phyloP scores from a whole-genome alignment of 495 filamentous ascomycete species.

The Trichocladium uniseriatum region DNA sequence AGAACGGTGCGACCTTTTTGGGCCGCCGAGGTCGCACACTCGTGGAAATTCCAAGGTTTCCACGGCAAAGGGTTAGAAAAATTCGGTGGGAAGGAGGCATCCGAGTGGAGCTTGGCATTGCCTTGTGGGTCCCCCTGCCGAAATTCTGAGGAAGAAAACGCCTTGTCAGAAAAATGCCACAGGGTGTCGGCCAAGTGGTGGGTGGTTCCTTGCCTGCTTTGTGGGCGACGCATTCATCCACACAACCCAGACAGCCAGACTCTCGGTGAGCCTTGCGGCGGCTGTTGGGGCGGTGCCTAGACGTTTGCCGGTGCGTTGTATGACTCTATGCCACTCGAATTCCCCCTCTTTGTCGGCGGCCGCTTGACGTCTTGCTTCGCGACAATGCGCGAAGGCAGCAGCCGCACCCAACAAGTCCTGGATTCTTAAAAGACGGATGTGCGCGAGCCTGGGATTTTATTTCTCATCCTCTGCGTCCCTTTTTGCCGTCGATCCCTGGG shows the following conservation, averaged over 20 bases:
- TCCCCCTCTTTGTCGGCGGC: not conserved
- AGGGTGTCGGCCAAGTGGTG: too few species aligned
- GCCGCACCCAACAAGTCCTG: conserved; percentile 2
- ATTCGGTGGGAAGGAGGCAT: conserved; percentile 17
- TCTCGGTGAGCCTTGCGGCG: conserved; percentile 18
- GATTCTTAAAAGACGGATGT: not conserved
- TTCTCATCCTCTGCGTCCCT: not conserved
- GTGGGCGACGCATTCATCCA: too few species aligned
- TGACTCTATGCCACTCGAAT: not conserved
- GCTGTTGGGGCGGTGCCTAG: conserved; percentile 4
- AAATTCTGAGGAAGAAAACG: conserved; percentile 7
- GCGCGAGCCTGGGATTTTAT: not conserved
- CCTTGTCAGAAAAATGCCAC: conserved; percentile 15
- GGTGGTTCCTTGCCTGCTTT: too few species aligned
- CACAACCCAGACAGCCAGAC: not conserved
- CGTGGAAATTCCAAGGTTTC: conserved; percentile 12
- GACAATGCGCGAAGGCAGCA: conserved; percentile 23
- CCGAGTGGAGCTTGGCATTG: conserved; percentile 12
- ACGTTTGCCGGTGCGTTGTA: not conserved
- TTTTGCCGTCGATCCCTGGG: too few species aligned
- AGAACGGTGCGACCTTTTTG: too few species aligned
- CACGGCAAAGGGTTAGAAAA: conserved; percentile 14
- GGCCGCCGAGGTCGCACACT: conserved; percentile 9
- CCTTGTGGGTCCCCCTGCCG: not conserved
- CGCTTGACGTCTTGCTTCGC: conserved; percentile 1